Evolutionary conservation across 2,329 filamentous ascomycete species (phyloP).

Genomic region (Cucurbitaria berberidis): DNA sequence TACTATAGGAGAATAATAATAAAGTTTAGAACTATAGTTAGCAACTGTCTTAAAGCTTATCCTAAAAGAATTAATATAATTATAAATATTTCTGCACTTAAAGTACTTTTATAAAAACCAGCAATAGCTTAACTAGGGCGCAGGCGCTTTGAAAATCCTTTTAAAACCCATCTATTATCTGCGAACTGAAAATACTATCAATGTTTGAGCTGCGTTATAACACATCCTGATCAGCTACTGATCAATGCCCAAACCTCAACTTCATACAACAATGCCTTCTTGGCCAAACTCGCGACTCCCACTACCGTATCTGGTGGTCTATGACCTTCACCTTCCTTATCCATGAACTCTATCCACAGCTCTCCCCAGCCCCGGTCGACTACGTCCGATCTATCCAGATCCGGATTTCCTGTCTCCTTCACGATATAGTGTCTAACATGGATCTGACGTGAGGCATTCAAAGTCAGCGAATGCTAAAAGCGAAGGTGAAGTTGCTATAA

Average conservation of each 20-base stretch:
- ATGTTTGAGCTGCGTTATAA: too few species aligned
- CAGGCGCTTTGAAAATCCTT: too few species aligned
- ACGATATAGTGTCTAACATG: slow-evolving; percentile 47
- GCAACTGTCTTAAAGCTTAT: too few species aligned
- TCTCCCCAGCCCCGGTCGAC: slow-evolving; percentile 42
- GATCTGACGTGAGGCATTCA: slow-evolving; percentile 3
- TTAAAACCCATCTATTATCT: too few species aligned
- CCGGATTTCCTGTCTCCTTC: slow-evolving; percentile 36
- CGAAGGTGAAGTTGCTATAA: neutral
- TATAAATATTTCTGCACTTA: too few species aligned
- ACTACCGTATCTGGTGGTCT: slow-evolving; percentile 47
- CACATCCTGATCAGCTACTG: neutral
- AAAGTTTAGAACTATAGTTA: too few species aligned
- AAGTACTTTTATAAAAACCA: too few species aligned
- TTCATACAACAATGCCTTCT: slow-evolving; percentile 41
- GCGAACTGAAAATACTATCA: too few species aligned
- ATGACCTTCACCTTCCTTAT: slow-evolving; percentile 39
- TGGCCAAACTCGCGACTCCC: slow-evolving; percentile 43
- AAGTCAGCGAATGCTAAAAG: neutral
- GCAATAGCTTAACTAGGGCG: too few species aligned
- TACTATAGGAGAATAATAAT: too few species aligned
- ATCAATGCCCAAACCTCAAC: slow-evolving; percentile 44
- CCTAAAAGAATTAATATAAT: too few species aligned
- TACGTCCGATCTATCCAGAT: slow-evolving; percentile 28
- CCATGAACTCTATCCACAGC: slow-evolving; percentile 46